A percentile compares a stretch with the other conserved stretches of the same genome.
Conservation (phyloP, 192 early-diverging fungal genomes). For the Coemansia sp. region DNA sequence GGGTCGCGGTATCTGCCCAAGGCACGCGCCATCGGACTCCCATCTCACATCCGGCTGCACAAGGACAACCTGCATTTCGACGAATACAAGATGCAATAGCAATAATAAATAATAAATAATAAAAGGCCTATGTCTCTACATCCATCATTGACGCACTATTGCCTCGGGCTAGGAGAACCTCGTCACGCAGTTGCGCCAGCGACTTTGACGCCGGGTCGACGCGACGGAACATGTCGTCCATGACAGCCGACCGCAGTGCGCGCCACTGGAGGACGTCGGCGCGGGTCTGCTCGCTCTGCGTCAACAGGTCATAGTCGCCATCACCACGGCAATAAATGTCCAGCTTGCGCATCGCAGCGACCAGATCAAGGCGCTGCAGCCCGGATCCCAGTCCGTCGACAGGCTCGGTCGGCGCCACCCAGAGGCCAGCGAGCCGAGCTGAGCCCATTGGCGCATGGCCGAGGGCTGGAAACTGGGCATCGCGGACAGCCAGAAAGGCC, state of each 20-base stretch:
- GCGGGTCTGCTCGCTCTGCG: slow-evolving; percentile 32
- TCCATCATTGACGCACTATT: not conserved
- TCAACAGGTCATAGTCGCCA: slow-evolving; percentile 47
- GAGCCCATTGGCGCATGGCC: slow-evolving; percentile 23
- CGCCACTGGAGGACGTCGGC: slow-evolving; percentile 49
- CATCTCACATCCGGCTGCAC: slow-evolving; percentile 45
- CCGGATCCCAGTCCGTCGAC: slow-evolving; percentile 26
- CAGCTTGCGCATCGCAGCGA: slow-evolving; percentile 27
- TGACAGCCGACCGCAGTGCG: slow-evolving; percentile 32
- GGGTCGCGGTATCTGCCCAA: slow-evolving; percentile 43
- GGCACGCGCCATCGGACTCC: slow-evolving; percentile 31
- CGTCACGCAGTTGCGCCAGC: slow-evolving; percentile 22
- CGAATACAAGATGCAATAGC: slow-evolving; percentile 7
- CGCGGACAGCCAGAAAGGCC: slow-evolving; percentile 16
- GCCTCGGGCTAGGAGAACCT: slow-evolving; percentile 2
- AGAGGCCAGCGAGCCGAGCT: slow-evolving; percentile 14
- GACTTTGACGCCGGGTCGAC: slow-evolving; percentile 34
- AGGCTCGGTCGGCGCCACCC: slow-evolving; percentile 13
- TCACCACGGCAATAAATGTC: slow-evolving; percentile 46
- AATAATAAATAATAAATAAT: not conserved
- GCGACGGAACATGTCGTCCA: slow-evolving; percentile 37
- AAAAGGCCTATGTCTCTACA: not conserved
- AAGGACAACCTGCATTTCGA: slow-evolving; percentile 36
- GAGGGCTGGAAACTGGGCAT: not conserved
- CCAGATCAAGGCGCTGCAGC: slow-evolving; percentile 19